Evolutionary conservation across 106 monocot species (phyloP).

Genomic region (Acanthochlamys bracteata): DNA sequence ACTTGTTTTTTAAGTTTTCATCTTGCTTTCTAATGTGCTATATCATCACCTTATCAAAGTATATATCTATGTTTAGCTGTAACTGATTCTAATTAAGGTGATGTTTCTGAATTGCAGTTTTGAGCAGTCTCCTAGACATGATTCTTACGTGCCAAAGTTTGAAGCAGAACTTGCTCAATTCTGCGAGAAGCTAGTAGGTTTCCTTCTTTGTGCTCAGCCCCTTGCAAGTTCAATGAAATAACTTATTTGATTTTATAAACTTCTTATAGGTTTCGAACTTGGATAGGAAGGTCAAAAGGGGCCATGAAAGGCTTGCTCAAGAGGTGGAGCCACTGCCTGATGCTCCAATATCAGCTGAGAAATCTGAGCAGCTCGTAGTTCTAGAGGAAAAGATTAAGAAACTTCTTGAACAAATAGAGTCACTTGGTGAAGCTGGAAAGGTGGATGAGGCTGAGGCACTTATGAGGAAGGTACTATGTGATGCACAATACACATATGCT

Average conservation of each 20-base stretch:
- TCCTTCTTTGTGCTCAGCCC: background rate
- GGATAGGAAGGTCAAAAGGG: slow-evolving; percentile 90
- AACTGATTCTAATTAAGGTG: background rate
- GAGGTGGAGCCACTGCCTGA: slow-evolving; percentile 49
- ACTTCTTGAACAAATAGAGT: slow-evolving; percentile 82
- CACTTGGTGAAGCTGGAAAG: slow-evolving; percentile 93
- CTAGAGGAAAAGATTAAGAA: slow-evolving; percentile 93
- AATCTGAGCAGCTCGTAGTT: slow-evolving; percentile 64
- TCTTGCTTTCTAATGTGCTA: too few species aligned
- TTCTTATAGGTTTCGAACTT: slow-evolving; percentile 70
- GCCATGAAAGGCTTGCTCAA: slow-evolving; percentile 76
- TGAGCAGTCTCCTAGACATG: slow-evolving; percentile 85
- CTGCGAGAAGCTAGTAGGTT: slow-evolving; percentile 86
- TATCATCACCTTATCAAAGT: too few species aligned
- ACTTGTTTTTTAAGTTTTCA: too few species aligned
- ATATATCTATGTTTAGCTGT: too few species aligned
- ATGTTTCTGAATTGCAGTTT: slow-evolving; percentile 42
- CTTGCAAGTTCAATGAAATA: background rate
- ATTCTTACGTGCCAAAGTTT: slow-evolving; percentile 75
- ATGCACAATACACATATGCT: background rate
- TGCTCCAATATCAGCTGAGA: slow-evolving; percentile 43
- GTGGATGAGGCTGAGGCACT: slow-evolving; percentile 98
- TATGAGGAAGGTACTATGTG: slow-evolving; percentile 67
- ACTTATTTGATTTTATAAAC: background rate
- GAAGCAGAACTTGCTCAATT: slow-evolving; percentile 90